Evolutionary conservation across 257 asterid species (phyloP).

Genomic region (Nemophila menziesii): DNA sequence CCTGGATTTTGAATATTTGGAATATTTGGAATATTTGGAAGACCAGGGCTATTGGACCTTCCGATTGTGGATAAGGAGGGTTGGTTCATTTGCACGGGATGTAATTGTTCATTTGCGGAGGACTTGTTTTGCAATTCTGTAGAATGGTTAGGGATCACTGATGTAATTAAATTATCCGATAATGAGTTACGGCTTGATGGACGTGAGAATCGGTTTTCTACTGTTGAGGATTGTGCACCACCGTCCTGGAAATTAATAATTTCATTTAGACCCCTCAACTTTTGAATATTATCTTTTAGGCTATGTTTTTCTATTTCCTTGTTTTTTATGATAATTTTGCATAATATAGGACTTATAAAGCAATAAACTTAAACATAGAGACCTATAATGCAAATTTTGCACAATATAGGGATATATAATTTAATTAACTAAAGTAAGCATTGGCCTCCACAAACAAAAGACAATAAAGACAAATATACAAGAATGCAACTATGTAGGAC

Average conservation of each 20-base stretch:
- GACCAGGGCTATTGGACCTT: constrained; percentile 25
- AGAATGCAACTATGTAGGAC: not conserved
- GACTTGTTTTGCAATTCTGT: constrained; percentile 20
- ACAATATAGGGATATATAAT: too few species aligned
- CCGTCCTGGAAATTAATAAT: constrained; percentile 74
- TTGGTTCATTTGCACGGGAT: constrained; percentile 9
- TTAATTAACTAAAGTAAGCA: too few species aligned
- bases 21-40: constrained; percentile 26
- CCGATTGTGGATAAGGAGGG: constrained; percentile 16
- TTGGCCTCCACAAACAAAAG: too few species aligned
- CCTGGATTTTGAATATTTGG: constrained; percentile 37
- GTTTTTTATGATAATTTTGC: too few species aligned
- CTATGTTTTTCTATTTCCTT: too few species aligned
- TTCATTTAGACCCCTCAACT: too few species aligned
- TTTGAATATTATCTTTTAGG: too few species aligned
- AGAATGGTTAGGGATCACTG: constrained; percentile 14
- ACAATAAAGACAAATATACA: not conserved
- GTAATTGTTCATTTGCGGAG: constrained; percentile 21
- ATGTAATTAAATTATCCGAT: constrained; percentile 18
- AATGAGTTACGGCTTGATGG: constrained; percentile 43
- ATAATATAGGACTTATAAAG: too few species aligned
- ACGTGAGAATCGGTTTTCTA: constrained; percentile 32
- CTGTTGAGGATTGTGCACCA: constrained; percentile 24
- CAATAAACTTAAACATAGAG: too few species aligned
- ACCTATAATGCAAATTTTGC: too few species aligned